These are phyloP conservation scores for Helicostylum pulchrum DNA, from an alignment of 192 early-diverging fungal species.

Conservation along the genomic window DNA sequence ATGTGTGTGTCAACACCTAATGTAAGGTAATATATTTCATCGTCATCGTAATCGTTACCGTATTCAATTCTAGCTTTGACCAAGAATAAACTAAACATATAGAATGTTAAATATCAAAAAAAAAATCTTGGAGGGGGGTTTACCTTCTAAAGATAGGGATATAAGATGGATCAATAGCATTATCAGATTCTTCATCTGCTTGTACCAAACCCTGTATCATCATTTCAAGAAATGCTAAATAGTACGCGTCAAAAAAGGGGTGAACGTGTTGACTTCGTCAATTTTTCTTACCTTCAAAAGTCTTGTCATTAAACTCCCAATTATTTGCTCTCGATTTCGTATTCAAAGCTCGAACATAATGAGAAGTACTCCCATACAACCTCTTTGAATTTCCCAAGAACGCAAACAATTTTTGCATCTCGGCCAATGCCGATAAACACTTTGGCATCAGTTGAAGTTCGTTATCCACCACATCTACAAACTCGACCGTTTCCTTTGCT, in stretches of 20 bases:
- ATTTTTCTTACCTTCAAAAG: constrained; percentile 18
- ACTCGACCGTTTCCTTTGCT: background rate
- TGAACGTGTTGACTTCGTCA: no score
- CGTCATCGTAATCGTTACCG: constrained; percentile 7
- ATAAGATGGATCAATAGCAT: background rate
- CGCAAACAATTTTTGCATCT: constrained; percentile 45
- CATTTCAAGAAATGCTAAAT: constrained; percentile 19
- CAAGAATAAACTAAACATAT: constrained; percentile 20
- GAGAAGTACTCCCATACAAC: constrained; percentile 27
- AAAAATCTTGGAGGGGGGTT: background rate
- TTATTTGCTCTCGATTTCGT: background rate
- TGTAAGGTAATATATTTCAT: constrained; percentile 29
- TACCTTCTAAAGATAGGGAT: constrained; percentile 12
- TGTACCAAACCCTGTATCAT: constrained; percentile 13
- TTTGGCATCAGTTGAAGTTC: constrained; percentile 12
- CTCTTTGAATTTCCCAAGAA: constrained; percentile 35
- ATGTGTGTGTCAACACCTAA: constrained; percentile 7
- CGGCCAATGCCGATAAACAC: constrained; percentile 23
- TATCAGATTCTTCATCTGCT: background rate
- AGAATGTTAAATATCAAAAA: background rate
- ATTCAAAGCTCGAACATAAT: constrained; percentile 30
- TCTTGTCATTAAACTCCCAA: constrained; percentile 23
- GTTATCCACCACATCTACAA: background rate
- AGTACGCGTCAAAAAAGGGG: background rate
- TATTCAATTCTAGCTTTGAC: constrained; percentile 17